These are phyloP conservation scores for Forsythia viridissima DNA, from an alignment of 257 asterid species.

Conservation along the genomic window DNA sequence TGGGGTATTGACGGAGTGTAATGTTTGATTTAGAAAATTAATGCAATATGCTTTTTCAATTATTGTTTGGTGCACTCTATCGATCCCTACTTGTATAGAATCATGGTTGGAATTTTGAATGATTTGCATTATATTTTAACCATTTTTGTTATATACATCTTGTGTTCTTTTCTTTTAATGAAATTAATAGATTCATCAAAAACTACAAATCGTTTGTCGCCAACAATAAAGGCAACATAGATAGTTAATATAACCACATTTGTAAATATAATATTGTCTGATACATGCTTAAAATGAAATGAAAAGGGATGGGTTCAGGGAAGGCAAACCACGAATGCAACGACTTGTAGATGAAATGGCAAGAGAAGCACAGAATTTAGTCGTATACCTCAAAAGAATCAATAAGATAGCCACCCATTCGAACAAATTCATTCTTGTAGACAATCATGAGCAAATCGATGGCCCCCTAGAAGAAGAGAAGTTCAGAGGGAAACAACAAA, in stretches of 20 bases:
- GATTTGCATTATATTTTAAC: not conserved
- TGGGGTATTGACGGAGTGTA: not conserved
- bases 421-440: conserved; percentile 55
- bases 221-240: not conserved
- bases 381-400: conserved; percentile 47
- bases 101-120: not conserved
- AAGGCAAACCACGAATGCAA: not conserved
- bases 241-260: not conserved
- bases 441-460: conserved; percentile 56
- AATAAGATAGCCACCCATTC: conserved; percentile 70
- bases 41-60: not conserved
- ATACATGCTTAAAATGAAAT: not conserved
- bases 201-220: not conserved
- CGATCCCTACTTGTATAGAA: not conserved
- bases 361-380: not conserved
- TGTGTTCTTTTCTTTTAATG: not conserved
- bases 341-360: not conserved
- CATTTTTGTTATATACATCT: not conserved
- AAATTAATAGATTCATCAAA: not conserved
- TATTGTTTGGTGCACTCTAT: not conserved
- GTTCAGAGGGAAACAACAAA: conserved; percentile 14
- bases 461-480: conserved; percentile 48
- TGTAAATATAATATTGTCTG: not conserved
- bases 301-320: not conserved
- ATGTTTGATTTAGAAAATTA: not conserved